Evolutionary conservation across 2,329 filamentous ascomycete genomes (phyloP).

Genomic region (Paracoccidioides lutzii): DNA sequence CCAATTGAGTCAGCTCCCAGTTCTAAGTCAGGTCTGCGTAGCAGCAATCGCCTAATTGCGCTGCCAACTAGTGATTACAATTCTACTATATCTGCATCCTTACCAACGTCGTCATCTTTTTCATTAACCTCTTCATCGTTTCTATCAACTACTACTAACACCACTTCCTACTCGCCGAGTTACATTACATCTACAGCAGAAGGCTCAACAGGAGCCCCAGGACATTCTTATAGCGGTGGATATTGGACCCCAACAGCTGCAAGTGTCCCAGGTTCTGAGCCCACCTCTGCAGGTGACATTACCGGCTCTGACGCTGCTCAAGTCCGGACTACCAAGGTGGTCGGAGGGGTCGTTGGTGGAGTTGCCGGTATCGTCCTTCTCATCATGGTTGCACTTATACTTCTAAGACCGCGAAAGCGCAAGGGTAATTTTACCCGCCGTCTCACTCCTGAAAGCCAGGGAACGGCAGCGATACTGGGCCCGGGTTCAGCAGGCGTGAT

Average conservation of each 20-base stretch:
- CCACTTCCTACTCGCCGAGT: not conserved
- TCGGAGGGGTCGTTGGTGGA: conserved; percentile 51
- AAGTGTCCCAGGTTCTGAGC: conserved; percentile 1
- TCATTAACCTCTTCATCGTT: not conserved
- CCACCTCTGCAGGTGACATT: conserved; percentile 5
- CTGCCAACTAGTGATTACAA: not conserved
- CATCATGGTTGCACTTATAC: conserved; percentile 35
- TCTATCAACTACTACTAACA: not conserved
- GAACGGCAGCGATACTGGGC: conserved; percentile 6
- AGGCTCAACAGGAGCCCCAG: conserved; percentile 2
- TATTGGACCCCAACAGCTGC: conserved; percentile 1
- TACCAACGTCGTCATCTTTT: not conserved
- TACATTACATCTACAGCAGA: conserved; percentile 1
- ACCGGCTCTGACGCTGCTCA: conserved; percentile 10
- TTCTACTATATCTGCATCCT: not conserved
- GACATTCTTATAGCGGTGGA: conserved; percentile 7
- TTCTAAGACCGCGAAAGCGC: conserved; percentile 42
- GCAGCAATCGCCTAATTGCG: too few relatives aligned
- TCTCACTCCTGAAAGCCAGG: conserved; percentile 10
- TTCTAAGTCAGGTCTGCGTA: too few relatives aligned
- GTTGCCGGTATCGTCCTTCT: conserved; percentile 44
- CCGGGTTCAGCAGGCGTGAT: conserved; percentile 16
- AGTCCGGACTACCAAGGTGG: conserved; percentile 39
- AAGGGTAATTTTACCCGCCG: conserved; percentile 2
- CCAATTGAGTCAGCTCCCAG: not conserved